These are phyloP conservation scores for Eucalyptus grandis DNA, from an alignment of 345 rosid species.

Conservation along the genomic window DNA sequence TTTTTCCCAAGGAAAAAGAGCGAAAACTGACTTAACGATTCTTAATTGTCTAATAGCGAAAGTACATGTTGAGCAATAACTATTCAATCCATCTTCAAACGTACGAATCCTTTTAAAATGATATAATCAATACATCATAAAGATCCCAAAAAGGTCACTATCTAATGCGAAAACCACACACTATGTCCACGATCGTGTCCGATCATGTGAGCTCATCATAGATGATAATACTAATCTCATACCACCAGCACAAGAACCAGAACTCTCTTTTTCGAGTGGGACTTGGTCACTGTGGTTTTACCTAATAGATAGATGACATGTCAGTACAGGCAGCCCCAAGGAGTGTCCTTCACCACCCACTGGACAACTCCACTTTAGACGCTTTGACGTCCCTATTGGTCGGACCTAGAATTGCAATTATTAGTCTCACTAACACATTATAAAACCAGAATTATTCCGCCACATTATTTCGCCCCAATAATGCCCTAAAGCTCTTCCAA, in stretches of 20 bases:
- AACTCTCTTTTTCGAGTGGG: background rate
- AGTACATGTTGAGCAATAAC: rapidly evolving
- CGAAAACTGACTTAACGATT: rapidly evolving
- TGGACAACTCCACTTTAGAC: background rate
- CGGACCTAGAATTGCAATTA: background rate
- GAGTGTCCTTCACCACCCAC: background rate
- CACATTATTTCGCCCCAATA: background rate
- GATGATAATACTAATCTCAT: background rate
- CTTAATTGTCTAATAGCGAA: too few species aligned
- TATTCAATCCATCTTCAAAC: rapidly evolving
- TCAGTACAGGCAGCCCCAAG: background rate
- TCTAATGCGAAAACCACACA: background rate
- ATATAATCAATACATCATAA: background rate
- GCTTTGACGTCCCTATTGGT: background rate
- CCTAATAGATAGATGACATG: background rate
- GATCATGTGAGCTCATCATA: background rate
- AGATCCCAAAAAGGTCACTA: background rate
- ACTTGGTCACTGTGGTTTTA: background rate
- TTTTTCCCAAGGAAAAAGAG: too few species aligned
- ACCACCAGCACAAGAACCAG: background rate
- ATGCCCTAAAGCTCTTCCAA: background rate
- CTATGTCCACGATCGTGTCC: background rate
- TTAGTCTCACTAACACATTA: background rate
- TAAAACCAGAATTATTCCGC: background rate
- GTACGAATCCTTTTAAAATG: background rate